These are phyloP conservation scores for Ampelomyces quisqualis DNA, from an alignment of 2,329 filamentous ascomycete species.

Conservation along the genomic window DNA sequence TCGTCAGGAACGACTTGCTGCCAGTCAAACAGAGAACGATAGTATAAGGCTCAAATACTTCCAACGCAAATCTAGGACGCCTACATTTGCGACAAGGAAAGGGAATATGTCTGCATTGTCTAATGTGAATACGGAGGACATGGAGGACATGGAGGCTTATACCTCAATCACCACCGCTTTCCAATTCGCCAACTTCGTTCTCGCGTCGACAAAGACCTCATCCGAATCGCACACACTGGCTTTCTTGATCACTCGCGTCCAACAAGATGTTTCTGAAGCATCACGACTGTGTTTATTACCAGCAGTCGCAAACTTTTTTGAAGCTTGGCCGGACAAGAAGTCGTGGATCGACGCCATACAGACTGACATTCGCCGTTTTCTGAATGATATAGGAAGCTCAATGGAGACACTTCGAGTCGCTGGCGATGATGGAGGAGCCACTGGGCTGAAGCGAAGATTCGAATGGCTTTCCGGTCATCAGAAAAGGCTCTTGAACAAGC, in stretches of 20 bases:
- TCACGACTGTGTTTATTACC: constrained; percentile 26
- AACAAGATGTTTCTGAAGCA: constrained; percentile 30
- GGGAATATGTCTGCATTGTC: constrained; percentile 12
- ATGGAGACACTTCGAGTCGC: constrained; percentile 25
- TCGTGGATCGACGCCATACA: constrained; percentile 29
- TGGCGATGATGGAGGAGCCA: constrained; percentile 24
- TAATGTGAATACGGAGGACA: constrained; percentile 3
- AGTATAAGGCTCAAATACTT: constrained; percentile 13
- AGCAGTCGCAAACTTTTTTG: constrained; percentile 23
- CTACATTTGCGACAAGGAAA: constrained; percentile 5
- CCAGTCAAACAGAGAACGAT: constrained; percentile 5
- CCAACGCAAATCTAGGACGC: constrained; percentile 12
- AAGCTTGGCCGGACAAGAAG: constrained; percentile 24
- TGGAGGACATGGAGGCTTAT: constrained; percentile 12
- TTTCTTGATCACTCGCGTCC: constrained; percentile 29
- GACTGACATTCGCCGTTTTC: constrained; percentile 21
- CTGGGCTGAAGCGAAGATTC: constrained; percentile 28
- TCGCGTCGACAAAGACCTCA: constrained; percentile 24
- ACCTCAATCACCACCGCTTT: constrained; percentile 29
- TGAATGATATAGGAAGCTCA: constrained; percentile 36
- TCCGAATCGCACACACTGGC: constrained; percentile 27
- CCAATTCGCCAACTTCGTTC: constrained; percentile 30
- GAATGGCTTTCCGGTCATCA: constrained; percentile 35
- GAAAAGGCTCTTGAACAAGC: constrained; percentile 23
- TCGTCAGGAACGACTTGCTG: constrained; percentile 1